These are phyloP conservation scores for Cyclotella cryptica DNA, from an alignment of 108 stramenopile genomes.

Conservation along the genomic window DNA sequence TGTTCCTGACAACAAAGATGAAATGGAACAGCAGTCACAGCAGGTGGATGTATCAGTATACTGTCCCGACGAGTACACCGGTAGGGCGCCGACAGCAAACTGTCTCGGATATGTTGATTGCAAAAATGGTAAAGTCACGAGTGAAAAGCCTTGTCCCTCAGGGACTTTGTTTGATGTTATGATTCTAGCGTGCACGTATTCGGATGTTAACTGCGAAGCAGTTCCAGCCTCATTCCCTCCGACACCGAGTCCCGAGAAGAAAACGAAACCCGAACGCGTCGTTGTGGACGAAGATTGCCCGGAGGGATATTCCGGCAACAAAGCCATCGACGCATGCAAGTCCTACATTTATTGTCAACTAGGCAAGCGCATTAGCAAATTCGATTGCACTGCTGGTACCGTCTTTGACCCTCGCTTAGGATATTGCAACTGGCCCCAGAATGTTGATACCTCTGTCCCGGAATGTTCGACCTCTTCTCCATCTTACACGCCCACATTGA, in stretches of 20 bases:
- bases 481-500: constrained; percentile 1
- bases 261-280: constrained; percentile 10
- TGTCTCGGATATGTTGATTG: constrained; percentile 29
- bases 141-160: background rate
- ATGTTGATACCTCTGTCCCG: constrained; percentile 1
- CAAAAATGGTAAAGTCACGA: background rate
- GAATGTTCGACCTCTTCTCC: constrained; percentile 13
- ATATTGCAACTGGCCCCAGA: constrained; percentile 27
- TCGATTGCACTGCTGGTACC: constrained; percentile 17
- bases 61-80: constrained; percentile 29
- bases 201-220: constrained; percentile 1
- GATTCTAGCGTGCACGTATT: constrained; percentile 15
- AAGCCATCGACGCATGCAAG: constrained; percentile 11
- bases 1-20: background rate
- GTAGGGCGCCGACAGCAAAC: constrained; percentile 13
- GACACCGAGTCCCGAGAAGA: background rate
- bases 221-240: background rate
- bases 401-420: constrained; percentile 10
- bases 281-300: constrained; percentile 20
- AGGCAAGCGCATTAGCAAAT: constrained; percentile 1
- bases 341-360: constrained; percentile 26
- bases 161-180: constrained; percentile 21
- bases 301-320: constrained; percentile 10
- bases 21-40: background rate
- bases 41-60: constrained; percentile 1